A percentile compares a stretch with the other conserved stretches of the same genome.
Conservation (phyloP, 2,329 filamentous ascomycete genomes). For the Pyrenochaeta sp. region DNA sequence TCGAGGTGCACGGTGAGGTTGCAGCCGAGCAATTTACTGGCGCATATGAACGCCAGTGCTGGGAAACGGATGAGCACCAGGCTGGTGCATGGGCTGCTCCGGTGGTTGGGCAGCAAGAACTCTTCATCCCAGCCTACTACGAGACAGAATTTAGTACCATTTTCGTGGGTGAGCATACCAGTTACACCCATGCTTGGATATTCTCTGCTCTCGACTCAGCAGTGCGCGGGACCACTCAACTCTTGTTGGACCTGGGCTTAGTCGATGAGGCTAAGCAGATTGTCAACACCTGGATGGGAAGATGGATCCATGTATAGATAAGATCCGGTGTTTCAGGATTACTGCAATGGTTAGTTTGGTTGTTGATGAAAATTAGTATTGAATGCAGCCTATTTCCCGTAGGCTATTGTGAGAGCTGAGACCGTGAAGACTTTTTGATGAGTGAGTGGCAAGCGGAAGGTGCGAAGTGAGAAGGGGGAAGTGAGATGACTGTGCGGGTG, state of each 20-base stretch:
- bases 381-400: too few species aligned
- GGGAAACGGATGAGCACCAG: constrained; percentile 69
- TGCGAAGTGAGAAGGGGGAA: too few species aligned
- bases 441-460: too few species aligned
- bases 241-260: constrained; percentile 70
- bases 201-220: constrained; percentile 72
- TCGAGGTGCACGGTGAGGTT: constrained; percentile 70
- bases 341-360: too few species aligned
- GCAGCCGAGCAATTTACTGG: constrained; percentile 71
- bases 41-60: constrained; percentile 71
- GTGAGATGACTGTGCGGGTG: too few species aligned
- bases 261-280: constrained; percentile 75
- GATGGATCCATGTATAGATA: constrained; percentile 61
- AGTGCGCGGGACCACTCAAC: constrained; percentile 70
- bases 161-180: constrained; percentile 73
- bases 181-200: constrained; percentile 77
- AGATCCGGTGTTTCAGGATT: not conserved
- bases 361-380: too few species aligned
- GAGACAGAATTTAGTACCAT: constrained; percentile 74
- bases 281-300: constrained; percentile 72
- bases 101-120: constrained; percentile 69
- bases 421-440: too few species aligned
- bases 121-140: constrained; percentile 78
- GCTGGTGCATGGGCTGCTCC: constrained; percentile 70
- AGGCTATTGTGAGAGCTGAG: too few species aligned